Percentiles rank a stretch among this genome's conserved stretches.
These are phyloP conservation scores for Myriosclerotinia curreyana DNA, from an alignment of 2,329 filamentous ascomycete genomes.

Conservation along the genomic window DNA sequence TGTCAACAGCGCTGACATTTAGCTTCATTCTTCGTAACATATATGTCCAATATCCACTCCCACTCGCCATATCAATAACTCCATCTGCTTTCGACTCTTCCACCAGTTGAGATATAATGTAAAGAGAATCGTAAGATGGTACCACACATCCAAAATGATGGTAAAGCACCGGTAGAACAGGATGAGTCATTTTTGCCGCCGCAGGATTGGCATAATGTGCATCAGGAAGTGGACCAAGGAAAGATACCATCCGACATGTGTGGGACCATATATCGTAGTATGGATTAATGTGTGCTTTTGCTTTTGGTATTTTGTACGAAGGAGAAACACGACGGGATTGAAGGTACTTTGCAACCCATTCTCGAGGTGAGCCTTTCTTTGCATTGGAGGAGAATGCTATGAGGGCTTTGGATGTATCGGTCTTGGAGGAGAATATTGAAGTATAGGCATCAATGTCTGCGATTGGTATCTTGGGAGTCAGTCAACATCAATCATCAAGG, in stretches of 20 bases:
- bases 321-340: constrained; percentile 48
- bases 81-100: constrained; percentile 39
- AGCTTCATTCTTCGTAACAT: constrained; percentile 61
- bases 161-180: constrained; percentile 69
- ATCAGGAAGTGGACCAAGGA: constrained; percentile 62
- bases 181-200: constrained; percentile 57
- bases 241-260: constrained; percentile 54
- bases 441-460: constrained; percentile 65
- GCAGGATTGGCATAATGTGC: constrained; percentile 44
- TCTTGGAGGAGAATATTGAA: constrained; percentile 60
- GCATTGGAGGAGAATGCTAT: constrained; percentile 64
- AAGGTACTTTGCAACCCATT: constrained; percentile 56
- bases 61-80: constrained; percentile 65
- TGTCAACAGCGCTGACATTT: constrained; percentile 61
- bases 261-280: constrained; percentile 67
- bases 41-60: constrained; percentile 74
- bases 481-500: constrained; percentile 22
- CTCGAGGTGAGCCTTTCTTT: constrained; percentile 59
- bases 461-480: constrained; percentile 27
- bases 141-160: constrained; percentile 75
- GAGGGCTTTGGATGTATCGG: constrained; percentile 59
- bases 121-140: constrained; percentile 64
- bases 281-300: constrained; percentile 56
- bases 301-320: constrained; percentile 47
- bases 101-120: constrained; percentile 56